Evolutionary conservation across 2,329 filamentous ascomycete genomes (phyloP), one percentile per base, ranked within the genome.

Genomic region (Leptosphaerulina australis): DNA sequence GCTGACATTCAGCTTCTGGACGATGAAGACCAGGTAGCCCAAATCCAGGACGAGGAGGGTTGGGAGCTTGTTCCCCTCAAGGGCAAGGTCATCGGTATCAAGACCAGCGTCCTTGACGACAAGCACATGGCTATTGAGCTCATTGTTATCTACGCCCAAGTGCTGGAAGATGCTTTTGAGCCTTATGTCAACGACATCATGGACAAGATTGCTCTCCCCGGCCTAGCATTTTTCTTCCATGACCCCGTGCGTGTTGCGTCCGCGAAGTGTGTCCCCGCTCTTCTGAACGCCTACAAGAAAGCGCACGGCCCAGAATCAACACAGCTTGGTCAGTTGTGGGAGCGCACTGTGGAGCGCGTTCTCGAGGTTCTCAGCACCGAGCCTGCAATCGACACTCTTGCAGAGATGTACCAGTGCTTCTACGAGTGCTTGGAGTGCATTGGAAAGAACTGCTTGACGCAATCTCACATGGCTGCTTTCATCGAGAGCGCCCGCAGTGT

Each of bases 41-140:
- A 91, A 68, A 86, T 97, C 55, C 90, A 96, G 72, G 89, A 94
- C 66, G 93, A 97, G 66, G 93, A 97, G 49, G 93, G 93, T 33
- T 99, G 94, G 94, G 94, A 99, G 74, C 81, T 99, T 60, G 91
- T 99, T 12, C 94, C 94, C 7, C 82, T 99, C 47, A 96, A 96
- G 76, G 94, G 94, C 60, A 97, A 97, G 79, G 90, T 96, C 74
- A 97, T 99, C 67, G 94, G 94, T 58, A 99, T 99, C 77, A 91
- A 92, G 77, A 99, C 94, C 6, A 96, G 91, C 72, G 90, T 89
- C 8, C 87, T 99, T 73, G 94, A 99, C 66, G 94, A 99, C 76
- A 99, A 99, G 80, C 92, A 97, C 74, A 97, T 96, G 83, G 94
- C 94, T n/a, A 97, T 99, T 59, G 94, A 99, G 76, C 85, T 99